A percentile compares a stretch with the other conserved stretches of the same genome.
phyloP scores from a whole-genome alignment of 2,329 filamentous ascomycete species.

The Ceratocystis harringtonii region DNA sequence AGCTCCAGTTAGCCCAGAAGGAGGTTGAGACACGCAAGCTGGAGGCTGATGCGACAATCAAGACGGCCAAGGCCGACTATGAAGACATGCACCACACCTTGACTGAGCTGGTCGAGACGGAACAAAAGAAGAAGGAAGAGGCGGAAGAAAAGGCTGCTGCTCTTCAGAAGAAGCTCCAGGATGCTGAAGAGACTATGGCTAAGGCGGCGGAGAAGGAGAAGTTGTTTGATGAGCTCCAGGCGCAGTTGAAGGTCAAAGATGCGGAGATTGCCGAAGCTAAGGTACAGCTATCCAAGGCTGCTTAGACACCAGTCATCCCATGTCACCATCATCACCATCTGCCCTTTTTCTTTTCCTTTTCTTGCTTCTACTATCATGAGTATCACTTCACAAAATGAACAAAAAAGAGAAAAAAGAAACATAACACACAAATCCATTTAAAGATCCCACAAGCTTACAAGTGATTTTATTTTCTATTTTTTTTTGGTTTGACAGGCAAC shows the following conservation, averaged over 20 bases:
- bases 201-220: conserved; percentile 32
- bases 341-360: conserved; percentile 1
- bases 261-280: conserved; percentile 48
- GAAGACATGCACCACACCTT: conserved; percentile 49
- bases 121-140: conserved; percentile 38
- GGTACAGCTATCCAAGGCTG: conserved; percentile 27
- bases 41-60: conserved; percentile 36
- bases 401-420: conserved; percentile 6
- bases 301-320: conserved; percentile 17
- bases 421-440: not conserved
- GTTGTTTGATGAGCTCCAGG: conserved; percentile 36
- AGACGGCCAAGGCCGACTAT: conserved; percentile 45
- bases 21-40: conserved; percentile 39
- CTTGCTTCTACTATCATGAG: conserved; percentile 7
- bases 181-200: conserved; percentile 9
- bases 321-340: conserved; percentile 12
- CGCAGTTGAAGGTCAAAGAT: conserved; percentile 46
- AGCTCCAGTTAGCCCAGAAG: conserved; percentile 35
- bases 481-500: conserved; percentile 16
- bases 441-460: conserved; percentile 14
- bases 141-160: conserved; percentile 36
- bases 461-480: conserved; percentile 10
- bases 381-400: conserved; percentile 2
- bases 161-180: conserved; percentile 26
- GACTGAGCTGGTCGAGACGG: conserved; percentile 45